Percentiles rank a stretch among this genome's conserved stretches.
phyloP scores from a whole-genome alignment of 176 grass and related monocot species.

The Tillandsia leiboldiana region DNA sequence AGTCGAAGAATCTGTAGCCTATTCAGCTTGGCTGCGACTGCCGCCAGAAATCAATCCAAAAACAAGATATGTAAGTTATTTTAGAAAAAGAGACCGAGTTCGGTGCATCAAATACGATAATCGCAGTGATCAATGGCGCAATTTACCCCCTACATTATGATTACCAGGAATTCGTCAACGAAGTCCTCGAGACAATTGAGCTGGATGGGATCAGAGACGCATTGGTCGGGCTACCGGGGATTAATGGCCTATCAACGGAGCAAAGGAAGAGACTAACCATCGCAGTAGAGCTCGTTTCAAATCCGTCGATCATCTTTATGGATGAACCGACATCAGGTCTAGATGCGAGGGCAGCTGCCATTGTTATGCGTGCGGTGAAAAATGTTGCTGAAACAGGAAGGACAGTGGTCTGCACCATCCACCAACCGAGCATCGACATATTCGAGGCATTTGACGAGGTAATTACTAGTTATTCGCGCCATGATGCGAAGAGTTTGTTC shows the following conservation, averaged over 20 bases:
- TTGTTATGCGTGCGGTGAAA: conserved; percentile 69
- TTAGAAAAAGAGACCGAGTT: neutral
- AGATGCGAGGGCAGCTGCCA: conserved; percentile 56
- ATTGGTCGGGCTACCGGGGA: conserved; percentile 47
- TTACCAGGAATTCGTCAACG: conserved; percentile 54
- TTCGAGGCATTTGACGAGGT: conserved; percentile 84
- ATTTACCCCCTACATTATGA: neutral
- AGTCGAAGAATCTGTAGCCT: conserved; percentile 53
- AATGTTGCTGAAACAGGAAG: conserved; percentile 63
- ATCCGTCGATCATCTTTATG: conserved; percentile 73
- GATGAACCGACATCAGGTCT: conserved; percentile 73
- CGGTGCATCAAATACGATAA: no score
- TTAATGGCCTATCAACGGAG: conserved; percentile 54
- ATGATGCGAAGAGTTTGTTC: no score
- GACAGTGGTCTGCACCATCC: conserved; percentile 75
- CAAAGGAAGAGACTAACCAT: conserved; percentile 64
- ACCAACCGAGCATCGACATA: conserved; percentile 69
- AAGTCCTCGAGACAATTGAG: conserved; percentile 78
- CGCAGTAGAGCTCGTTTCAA: conserved; percentile 68
- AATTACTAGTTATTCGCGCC: neutral
- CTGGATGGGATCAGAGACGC: conserved; percentile 54
- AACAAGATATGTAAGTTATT: conserved; percentile 43
- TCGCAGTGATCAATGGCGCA: no score
- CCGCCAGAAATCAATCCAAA: conserved; percentile 41
- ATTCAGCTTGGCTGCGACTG: conserved; percentile 68